A percentile compares a stretch with the other conserved stretches of the same genome.
These are phyloP conservation scores for Pythium periplocum DNA, from an alignment of 352 stramenopile species.

Conservation along the genomic window DNA sequence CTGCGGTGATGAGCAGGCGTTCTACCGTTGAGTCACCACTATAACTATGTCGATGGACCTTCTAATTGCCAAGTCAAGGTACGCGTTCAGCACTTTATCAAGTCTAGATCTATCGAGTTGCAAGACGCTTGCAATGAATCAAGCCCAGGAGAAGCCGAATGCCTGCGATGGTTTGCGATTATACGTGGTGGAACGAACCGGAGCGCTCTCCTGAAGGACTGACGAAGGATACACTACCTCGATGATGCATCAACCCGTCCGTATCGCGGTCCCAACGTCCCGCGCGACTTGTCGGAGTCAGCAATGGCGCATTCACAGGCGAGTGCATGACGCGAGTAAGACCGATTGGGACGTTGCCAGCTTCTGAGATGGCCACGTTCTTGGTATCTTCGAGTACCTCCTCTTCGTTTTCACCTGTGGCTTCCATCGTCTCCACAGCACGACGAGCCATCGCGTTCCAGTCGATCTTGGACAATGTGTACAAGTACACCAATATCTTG, in stretches of 20 bases:
- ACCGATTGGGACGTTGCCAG: slow-evolving; percentile 48
- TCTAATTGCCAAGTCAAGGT: too few species aligned
- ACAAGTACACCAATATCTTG: slow-evolving; percentile 33
- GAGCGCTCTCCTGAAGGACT: neutral
- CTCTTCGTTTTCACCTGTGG: slow-evolving; percentile 24
- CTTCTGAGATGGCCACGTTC: slow-evolving; percentile 29
- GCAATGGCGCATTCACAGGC: slow-evolving; percentile 35
- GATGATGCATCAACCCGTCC: neutral
- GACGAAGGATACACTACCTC: neutral
- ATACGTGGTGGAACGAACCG: neutral
- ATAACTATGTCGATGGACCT: too few species aligned
- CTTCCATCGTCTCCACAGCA: slow-evolving; percentile 38
- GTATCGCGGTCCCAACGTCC: slow-evolving; percentile 48
- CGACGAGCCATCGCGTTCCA: slow-evolving; percentile 36
- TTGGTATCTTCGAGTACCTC: slow-evolving; percentile 24
- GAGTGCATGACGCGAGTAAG: slow-evolving; percentile 39
- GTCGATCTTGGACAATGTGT: slow-evolving; percentile 33
- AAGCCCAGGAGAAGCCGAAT: too few species aligned
- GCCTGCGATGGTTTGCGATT: neutral
- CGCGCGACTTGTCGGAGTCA: slow-evolving; percentile 47
- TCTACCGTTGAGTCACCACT: too few species aligned
- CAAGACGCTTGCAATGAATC: neutral
- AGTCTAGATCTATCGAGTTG: neutral
- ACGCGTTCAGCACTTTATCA: too few species aligned
- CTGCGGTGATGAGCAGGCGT: too few species aligned